Conservation (phyloP, 345 rosid genomes). For the Citrus reticulata region DNA sequence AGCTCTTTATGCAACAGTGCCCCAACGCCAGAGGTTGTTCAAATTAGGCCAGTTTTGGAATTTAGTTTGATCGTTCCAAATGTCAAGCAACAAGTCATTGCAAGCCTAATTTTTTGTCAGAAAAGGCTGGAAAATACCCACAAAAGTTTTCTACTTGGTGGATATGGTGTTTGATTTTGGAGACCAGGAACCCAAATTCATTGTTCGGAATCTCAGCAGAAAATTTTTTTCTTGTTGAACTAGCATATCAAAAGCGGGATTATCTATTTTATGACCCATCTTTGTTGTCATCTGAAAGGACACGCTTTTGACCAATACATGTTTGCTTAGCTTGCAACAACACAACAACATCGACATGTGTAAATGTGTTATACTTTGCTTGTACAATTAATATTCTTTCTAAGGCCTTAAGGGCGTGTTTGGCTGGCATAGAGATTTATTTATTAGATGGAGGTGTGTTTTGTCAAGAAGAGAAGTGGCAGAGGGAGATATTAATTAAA, state of each 20-base stretch:
- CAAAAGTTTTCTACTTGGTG: not conserved
- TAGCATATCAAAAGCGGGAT: not conserved
- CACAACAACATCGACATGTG: not conserved
- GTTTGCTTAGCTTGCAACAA: conserved; percentile 11
- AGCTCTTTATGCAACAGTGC: not conserved
- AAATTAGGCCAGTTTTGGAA: conserved; percentile 3
- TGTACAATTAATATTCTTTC: too few relatives aligned
- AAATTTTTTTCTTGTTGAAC: not conserved
- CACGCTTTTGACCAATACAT: conserved; percentile 1
- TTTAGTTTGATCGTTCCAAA: not conserved
- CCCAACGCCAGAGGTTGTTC: conserved; percentile 9
- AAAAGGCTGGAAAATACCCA: conserved; percentile 13
- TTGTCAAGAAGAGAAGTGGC: too few relatives aligned
- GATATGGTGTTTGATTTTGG: not conserved
- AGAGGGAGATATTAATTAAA: too few relatives aligned
- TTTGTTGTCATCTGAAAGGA: conserved; percentile 13
- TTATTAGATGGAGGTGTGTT: too few relatives aligned
- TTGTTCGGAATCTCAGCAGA: not conserved
- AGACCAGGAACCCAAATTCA: conserved; percentile 1
- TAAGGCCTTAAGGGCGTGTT: too few relatives aligned
- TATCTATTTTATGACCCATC: not conserved
- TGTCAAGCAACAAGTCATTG: not conserved
- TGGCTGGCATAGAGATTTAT: too few relatives aligned
- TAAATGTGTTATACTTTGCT: too few relatives aligned
- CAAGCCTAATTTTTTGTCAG: conserved; percentile 16